Conservation (phyloP, 345 rosid genomes). For the Aquilaria yunnanensis region DNA sequence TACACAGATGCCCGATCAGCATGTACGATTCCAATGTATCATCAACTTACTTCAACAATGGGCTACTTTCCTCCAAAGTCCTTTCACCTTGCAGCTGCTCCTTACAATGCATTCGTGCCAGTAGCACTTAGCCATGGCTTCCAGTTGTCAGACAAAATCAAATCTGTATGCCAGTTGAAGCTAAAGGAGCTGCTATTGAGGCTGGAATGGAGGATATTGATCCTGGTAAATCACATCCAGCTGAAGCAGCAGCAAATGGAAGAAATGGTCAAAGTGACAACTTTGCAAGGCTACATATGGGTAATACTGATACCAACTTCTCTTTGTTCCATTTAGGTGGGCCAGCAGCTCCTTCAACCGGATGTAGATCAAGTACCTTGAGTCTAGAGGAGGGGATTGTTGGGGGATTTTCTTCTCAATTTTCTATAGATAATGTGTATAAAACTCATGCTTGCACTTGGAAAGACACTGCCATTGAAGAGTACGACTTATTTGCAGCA, state of each 20-base stretch:
- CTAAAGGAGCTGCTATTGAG: slow-evolving; percentile 18
- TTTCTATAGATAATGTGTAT: slow-evolving; percentile 40
- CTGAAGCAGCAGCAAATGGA: slow-evolving; percentile 20
- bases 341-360: slow-evolving; percentile 59
- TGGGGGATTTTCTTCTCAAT: slow-evolving; percentile 41
- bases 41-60: slow-evolving; percentile 56
- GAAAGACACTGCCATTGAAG: slow-evolving; percentile 49
- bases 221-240: slow-evolving; percentile 18
- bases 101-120: slow-evolving; percentile 56
- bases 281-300: slow-evolving; percentile 20
- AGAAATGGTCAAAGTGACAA: slow-evolving; percentile 27
- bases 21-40: slow-evolving; percentile 43
- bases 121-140: slow-evolving; percentile 37
- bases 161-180: slow-evolving; percentile 20
- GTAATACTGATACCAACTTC: slow-evolving; percentile 39
- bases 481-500: slow-evolving; percentile 86
- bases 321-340: slow-evolving; percentile 92
- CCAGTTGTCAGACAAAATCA: slow-evolving; percentile 33
- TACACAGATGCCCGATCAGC: slow-evolving; percentile 52
- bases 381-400: slow-evolving; percentile 33
- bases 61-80: slow-evolving; percentile 76
- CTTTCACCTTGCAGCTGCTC: slow-evolving; percentile 62
- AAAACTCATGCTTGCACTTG: slow-evolving; percentile 39
- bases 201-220: slow-evolving; percentile 30
- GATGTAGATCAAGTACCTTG: slow-evolving; percentile 30